These are phyloP conservation scores for Botryotinia convoluta DNA, from an alignment of 2,329 filamentous ascomycete genomes.

Conservation along the genomic window DNA sequence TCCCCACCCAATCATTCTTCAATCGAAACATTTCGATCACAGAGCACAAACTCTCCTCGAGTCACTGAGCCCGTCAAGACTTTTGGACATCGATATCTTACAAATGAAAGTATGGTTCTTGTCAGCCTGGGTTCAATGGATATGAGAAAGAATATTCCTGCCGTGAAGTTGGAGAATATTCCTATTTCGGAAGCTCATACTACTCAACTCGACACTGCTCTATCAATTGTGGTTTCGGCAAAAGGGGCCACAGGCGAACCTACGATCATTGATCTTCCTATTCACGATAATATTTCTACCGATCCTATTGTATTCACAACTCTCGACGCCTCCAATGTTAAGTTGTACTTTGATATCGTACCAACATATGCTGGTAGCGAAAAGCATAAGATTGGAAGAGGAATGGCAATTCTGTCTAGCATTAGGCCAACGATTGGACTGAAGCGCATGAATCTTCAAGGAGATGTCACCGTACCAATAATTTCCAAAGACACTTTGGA, in stretches of 20 bases:
- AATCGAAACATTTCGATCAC: constrained; percentile 56
- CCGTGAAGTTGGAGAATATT: constrained; percentile 84
- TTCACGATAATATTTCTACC: constrained; percentile 90
- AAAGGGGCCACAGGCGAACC: constrained; percentile 82
- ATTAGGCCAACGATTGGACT: constrained; percentile 80
- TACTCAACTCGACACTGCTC: constrained; percentile 88
- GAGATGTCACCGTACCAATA: constrained; percentile 89
- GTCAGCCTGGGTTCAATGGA: constrained; percentile 96
- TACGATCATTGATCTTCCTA: constrained; percentile 84
- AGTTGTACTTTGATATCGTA: constrained; percentile 89
- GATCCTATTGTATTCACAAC: constrained; percentile 91
- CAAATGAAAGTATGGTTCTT: constrained; percentile 81
- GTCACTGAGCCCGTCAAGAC: constrained; percentile 81
- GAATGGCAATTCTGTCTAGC: constrained; percentile 81
- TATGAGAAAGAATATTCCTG: constrained; percentile 73
- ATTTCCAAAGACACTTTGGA: constrained; percentile 71
- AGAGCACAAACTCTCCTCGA: constrained; percentile 44
- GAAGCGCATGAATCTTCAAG: constrained; percentile 87
- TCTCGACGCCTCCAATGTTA: constrained; percentile 73
- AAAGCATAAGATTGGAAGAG: constrained; percentile 85
- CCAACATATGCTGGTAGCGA: constrained; percentile 91
- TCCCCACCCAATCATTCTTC: constrained; percentile 56
- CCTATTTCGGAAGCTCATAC: constrained; percentile 84
- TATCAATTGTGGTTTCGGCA: constrained; percentile 88
- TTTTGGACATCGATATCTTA: constrained; percentile 94